Base-by-base conservation (phyloP, 257 asterid species). In the Solanum ossicruentum region DNA sequence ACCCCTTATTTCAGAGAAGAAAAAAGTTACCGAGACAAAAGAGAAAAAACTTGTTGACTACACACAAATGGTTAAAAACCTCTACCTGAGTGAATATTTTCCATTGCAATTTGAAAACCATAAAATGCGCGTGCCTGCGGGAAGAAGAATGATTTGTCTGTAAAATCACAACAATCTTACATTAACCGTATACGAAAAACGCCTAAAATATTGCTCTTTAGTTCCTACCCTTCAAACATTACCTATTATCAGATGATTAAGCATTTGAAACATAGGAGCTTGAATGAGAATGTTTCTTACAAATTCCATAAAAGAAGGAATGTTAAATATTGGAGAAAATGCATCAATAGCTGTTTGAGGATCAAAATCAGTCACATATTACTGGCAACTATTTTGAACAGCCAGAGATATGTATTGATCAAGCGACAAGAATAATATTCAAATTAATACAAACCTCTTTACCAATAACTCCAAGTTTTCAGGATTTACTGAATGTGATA, bases 91-190 rank as follows among this genome's bases (percentile, higher is more conserved):
- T 95, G 97, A 85, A 93, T 89, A 65, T 92, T 95, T 87, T 95
- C 97, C 91, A 95, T 95, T 60, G 95, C 95, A 75, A 88, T 90
- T 86, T 95, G 97, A 80, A 95, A 95, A 45, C 98, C 98, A 88
- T 95, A 95, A 88, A 93, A 95, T 84, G 98, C 94, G n/a, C 94
- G 94, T 49, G 97, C 97, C 97, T 94, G 86, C 67, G 63, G 86
- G 49, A 83, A 45, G 20, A 87, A 85, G 60, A 78, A 70, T 43
- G 80, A 83, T 77, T 8, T 51, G 86, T 80, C 84, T 84, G 86
- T 71, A 70, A 87, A 49, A 45, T 67, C 13, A 61, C 3, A 45
- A 63, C 43, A 3, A 63, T 60, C 7, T 11, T 51, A 47, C 28
- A 60, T 16, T 20, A 72, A 12, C 3, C 32, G 51, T 51, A 23